Base-by-base conservation (phyloP, 129 eudicot genomes). In the Chrysanthemum seticuspe region DNA sequence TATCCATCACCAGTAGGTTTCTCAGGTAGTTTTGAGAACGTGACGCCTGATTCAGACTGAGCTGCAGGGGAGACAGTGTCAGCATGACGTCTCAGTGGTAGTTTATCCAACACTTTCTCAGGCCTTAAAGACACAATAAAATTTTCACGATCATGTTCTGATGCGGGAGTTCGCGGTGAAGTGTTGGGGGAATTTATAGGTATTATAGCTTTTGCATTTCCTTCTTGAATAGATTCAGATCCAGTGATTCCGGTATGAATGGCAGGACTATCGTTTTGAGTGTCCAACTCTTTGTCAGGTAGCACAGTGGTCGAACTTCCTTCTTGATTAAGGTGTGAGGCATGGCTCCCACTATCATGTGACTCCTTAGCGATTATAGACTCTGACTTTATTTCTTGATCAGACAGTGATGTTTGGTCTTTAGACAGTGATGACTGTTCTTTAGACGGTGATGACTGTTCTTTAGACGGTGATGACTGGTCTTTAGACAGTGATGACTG, bases 1-100 rank as follows among this genome's bases (percentile, higher is more conserved):
- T 91, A 91, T 52, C 96, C 97, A 51, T 91, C 97, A 49, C 88
- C 89, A 1, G 84, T 82, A 61, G 91, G 88, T 79, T 87, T 89
- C 55, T 89, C 98, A 25, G 85, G 88, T 71, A 80, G 57, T 79
- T 68, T 85, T 71, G 79, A 73, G 55, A 87, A 74, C 53, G 80
- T 61, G 29, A 71, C 84, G 52, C 83, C 96, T 78, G 75, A 83
- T 81, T 74, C 85, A 74, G 87, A 60, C 16, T 80, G 89, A 50
- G 74, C 55, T 16, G 62, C 62, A 15, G 63, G 87, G 44, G 74
- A 48, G 60, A 72, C 79, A 45, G 77, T 67, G 29, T 92, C 96
- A 57, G 85, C 85, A 78, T 86, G 85, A 61, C 88, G 79, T 27
- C 91, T 81, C 48, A 78, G 80, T 64, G 85, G 96, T 74, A 89